Conservation (phyloP, 2,329 filamentous ascomycete genomes). For the Xylaria arbuscula region DNA sequence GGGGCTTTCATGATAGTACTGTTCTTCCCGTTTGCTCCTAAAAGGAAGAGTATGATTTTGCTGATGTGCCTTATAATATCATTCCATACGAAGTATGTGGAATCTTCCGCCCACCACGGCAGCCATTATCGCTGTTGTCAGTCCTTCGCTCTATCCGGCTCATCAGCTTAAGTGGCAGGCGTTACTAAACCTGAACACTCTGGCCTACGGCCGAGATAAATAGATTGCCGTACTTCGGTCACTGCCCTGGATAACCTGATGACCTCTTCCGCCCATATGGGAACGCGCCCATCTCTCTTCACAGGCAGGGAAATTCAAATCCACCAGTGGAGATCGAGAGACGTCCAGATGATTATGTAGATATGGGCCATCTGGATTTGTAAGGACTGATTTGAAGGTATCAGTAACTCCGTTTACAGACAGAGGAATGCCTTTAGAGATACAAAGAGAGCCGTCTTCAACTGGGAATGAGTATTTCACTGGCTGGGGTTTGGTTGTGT, state of each 20-base stretch:
- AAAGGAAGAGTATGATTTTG: conserved; percentile 1
- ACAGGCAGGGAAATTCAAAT: not conserved
- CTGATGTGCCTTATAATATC: conserved; percentile 1
- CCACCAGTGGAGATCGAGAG: not conserved
- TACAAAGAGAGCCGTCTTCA: no score
- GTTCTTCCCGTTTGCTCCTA: not conserved
- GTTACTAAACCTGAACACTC: no score
- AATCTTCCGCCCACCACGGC: not conserved
- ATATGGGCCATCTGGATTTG: not conserved
- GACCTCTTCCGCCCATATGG: not conserved
- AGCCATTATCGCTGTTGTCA: not conserved
- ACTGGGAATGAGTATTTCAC: no score
- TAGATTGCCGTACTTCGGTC: not conserved
- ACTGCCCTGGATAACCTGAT: not conserved
- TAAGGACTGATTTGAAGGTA: not conserved
- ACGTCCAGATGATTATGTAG: not conserved
- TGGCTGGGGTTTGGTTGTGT: no score
- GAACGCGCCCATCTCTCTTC: not conserved
- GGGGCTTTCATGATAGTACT: not conserved
- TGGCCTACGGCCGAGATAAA: not conserved
- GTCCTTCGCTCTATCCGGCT: not conserved
- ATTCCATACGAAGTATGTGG: not conserved
- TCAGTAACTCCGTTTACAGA: no score
- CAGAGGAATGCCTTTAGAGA: no score
- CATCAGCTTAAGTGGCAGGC: not conserved